These are phyloP conservation scores for Lichtheimia corymbifera DNA, from an alignment of 371 early-diverging fungal species.

Conservation along the genomic window DNA sequence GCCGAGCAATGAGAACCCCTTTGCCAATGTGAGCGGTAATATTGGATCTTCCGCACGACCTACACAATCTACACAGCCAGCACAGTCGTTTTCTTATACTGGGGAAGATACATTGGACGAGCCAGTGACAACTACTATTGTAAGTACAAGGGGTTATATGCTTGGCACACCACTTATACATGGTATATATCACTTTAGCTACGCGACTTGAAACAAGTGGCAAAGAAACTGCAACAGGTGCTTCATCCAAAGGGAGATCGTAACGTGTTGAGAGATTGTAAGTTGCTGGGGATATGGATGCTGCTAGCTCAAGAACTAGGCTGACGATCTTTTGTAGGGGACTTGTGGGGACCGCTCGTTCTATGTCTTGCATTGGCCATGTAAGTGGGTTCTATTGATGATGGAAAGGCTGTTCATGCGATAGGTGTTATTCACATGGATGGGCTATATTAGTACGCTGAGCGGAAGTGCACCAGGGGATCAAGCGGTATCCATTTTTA, in stretches of 20 bases:
- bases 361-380: constrained; percentile 87
- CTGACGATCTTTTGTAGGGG: constrained; percentile 62
- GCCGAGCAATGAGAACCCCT: constrained; percentile 16
- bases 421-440: background rate
- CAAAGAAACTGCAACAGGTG: constrained; percentile 75
- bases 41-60: constrained; percentile 19
- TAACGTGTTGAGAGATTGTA: constrained; percentile 71
- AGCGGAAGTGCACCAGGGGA: constrained; percentile 64
- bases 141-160: constrained; percentile 25
- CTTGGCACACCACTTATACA: too few species aligned
- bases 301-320: background rate
- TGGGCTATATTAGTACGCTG: constrained; percentile 38
- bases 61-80: constrained; percentile 2
- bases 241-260: constrained; percentile 66
- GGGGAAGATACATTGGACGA: constrained; percentile 88
- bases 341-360: constrained; percentile 95
- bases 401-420: background rate
- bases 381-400: constrained; percentile 14
- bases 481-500: constrained; percentile 87
- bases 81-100: constrained; percentile 12
- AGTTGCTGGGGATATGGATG: constrained; percentile 21
- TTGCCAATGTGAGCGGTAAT: constrained; percentile 23
- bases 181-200: constrained; percentile 42
- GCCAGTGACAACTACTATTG: constrained; percentile 84
- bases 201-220: constrained; percentile 76